These are phyloP conservation scores for Ensete glaucum DNA, from an alignment of 176 grass and related monocot species.

Conservation along the genomic window DNA sequence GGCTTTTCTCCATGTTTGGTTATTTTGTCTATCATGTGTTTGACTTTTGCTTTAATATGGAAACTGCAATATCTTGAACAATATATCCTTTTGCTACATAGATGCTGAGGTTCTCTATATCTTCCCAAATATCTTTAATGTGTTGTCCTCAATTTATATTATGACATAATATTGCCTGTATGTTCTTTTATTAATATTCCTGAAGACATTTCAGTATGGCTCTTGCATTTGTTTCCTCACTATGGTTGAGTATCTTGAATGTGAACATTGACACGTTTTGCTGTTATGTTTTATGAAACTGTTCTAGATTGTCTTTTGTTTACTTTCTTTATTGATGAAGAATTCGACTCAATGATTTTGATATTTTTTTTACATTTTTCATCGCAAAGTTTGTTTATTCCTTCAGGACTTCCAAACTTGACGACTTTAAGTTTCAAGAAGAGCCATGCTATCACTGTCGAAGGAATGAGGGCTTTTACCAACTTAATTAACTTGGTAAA, in stretches of 20 bases:
- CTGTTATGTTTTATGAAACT: neutral
- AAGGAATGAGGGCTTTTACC: conserved; percentile 71
- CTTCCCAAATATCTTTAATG: neutral
- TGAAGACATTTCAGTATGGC: neutral
- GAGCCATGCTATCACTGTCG: conserved; percentile 55
- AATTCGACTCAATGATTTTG: neutral
- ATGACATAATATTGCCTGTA: no score
- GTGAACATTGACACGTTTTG: neutral
- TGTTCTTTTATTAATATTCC: no score
- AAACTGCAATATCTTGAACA: neutral
- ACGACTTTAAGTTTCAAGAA: conserved; percentile 85
- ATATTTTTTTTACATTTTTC: neutral
- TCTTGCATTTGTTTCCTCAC: neutral
- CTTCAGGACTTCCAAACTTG: conserved; percentile 72
- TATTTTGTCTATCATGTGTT: no score
- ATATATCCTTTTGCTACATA: neutral
- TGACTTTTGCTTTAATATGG: no score
- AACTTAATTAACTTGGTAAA: conserved; percentile 79
- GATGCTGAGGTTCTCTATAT: neutral
- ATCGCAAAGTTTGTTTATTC: conserved; percentile 17
- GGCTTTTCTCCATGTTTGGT: no score
- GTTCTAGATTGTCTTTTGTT: neutral
- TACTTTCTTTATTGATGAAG: conserved; percentile 14
- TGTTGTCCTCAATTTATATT: no score
- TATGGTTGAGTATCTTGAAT: neutral